phyloP scores from a whole-genome alignment of 371 early-diverging fungal genomes.

The Rhizopus delemar region DNA sequence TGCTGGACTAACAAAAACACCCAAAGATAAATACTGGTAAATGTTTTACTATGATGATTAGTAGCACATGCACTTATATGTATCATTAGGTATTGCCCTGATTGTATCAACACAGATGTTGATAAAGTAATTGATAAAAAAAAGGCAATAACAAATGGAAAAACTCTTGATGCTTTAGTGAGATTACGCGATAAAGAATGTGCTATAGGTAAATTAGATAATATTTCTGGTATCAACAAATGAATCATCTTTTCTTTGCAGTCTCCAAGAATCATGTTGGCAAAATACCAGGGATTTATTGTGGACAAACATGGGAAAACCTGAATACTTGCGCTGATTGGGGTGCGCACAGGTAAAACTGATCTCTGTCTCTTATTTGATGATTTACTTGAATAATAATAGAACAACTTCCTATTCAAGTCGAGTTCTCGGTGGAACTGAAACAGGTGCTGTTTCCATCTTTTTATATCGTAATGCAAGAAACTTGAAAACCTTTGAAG shows the following conservation, averaged over 20 bases:
- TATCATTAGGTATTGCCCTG: constrained; percentile 49
- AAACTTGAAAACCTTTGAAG: constrained; percentile 47
- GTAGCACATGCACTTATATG: background rate
- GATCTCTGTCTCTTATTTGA: background rate
- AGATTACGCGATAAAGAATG: constrained; percentile 36
- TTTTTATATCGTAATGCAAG: constrained; percentile 53
- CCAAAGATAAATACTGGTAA: constrained; percentile 50
- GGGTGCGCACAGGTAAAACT: constrained; percentile 56
- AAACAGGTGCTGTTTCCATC: constrained; percentile 54
- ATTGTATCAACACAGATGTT: constrained; percentile 50
- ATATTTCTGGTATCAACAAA: background rate
- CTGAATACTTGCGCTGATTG: constrained; percentile 46
- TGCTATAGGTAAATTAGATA: constrained; percentile 36
- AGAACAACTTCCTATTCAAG: constrained; percentile 48
- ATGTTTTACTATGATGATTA: background rate
- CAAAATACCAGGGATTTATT: constrained; percentile 62
- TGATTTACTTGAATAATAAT: background rate
- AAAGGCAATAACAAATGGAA: constrained; percentile 23
- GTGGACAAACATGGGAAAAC: constrained; percentile 56
- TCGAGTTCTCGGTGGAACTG: constrained; percentile 50
- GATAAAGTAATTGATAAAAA: constrained; percentile 40
- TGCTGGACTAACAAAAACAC: constrained; percentile 38
- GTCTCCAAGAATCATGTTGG: constrained; percentile 47
- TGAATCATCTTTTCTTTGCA: constrained; percentile 3
- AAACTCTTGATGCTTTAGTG: background rate